Percentiles rank a stretch among this genome's conserved stretches.
Evolutionary conservation across 495 filamentous ascomycete genomes (phyloP).

Genomic region (Penicillium roqueforti): DNA sequence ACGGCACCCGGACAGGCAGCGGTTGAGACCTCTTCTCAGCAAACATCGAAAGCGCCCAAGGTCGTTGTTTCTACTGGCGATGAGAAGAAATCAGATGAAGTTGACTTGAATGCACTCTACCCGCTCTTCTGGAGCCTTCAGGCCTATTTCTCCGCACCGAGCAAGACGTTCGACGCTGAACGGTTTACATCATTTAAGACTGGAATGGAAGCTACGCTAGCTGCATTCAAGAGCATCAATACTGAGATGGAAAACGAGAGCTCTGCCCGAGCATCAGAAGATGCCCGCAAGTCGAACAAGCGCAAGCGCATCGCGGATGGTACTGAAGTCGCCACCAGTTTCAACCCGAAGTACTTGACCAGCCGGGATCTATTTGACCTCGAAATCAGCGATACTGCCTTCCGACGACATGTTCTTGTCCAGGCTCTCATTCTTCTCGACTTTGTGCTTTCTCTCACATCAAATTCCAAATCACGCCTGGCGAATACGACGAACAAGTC

Average conservation of each 20-base stretch:
- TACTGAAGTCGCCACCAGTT: conserved; percentile 64
- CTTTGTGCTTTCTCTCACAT: conserved; percentile 82
- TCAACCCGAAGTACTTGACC: conserved; percentile 96
- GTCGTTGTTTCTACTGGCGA: conserved; percentile 49
- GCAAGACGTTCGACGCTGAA: conserved; percentile 64
- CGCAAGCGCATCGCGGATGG: conserved; percentile 62
- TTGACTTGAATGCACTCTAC: conserved; percentile 73
- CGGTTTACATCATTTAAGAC: conserved; percentile 73
- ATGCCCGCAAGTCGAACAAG: conserved; percentile 61
- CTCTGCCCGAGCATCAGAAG: conserved; percentile 53
- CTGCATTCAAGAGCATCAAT: conserved; percentile 72
- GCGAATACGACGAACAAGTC: conserved; percentile 75
- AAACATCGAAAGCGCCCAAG: conserved; percentile 39
- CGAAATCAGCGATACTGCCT: conserved; percentile 91
- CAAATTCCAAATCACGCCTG: conserved; percentile 74
- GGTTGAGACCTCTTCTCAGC: conserved; percentile 9
- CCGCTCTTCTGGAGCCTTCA: conserved; percentile 94
- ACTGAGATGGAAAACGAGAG: conserved; percentile 55
- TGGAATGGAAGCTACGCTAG: conserved; percentile 72
- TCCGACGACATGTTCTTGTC: conserved; percentile 87
- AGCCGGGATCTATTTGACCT: conserved; percentile 92
- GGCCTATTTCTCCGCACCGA: conserved; percentile 85
- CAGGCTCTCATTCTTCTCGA: conserved; percentile 92
- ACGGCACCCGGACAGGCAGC: conserved; percentile 17
- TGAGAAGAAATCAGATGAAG: conserved; percentile 37